A percentile compares a stretch with the other conserved stretches of the same genome.
Conservation (phyloP, 2,329 filamentous ascomycete species). For the Aspergillus pseudoviridinutans region DNA sequence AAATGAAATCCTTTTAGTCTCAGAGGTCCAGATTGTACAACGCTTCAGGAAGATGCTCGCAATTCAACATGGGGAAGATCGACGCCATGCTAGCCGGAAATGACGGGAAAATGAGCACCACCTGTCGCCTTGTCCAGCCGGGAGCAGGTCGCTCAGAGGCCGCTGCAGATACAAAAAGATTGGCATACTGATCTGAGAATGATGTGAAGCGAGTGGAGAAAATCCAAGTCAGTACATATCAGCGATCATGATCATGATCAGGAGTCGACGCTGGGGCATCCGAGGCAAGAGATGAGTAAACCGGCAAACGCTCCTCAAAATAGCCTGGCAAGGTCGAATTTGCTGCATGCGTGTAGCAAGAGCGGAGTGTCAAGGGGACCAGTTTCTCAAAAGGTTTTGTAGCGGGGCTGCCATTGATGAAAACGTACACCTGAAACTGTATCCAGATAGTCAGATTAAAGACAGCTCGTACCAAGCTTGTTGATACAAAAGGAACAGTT, state of each 20-base stretch:
- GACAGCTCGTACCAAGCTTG: not conserved
- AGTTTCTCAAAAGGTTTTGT: not conserved
- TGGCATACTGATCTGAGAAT: too few species aligned
- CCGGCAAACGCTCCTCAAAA: not conserved
- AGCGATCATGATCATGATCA: not conserved
- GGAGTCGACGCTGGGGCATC: not conserved
- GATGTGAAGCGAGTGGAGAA: too few species aligned
- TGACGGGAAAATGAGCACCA: too few species aligned
- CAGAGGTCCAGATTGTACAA: too few species aligned
- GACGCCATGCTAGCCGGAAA: too few species aligned
- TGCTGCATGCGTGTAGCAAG: constrained; percentile 10
- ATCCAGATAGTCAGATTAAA: not conserved
- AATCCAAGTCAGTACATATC: not conserved
- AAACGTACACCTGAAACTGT: not conserved
- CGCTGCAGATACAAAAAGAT: too few species aligned
- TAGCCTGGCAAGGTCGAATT: constrained; percentile 11
- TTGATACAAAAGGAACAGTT: constrained; percentile 1
- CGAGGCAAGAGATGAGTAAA: not conserved
- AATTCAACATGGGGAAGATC: too few species aligned
- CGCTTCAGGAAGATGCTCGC: too few species aligned
- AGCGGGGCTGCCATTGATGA: not conserved
- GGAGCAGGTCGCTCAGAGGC: too few species aligned
- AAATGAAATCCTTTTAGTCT: not conserved
- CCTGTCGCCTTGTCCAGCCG: too few species aligned
- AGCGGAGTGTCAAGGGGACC: constrained; percentile 10